Base-by-base conservation (phyloP, 306 rosid genomes). In the Neltuma alba region DNA sequence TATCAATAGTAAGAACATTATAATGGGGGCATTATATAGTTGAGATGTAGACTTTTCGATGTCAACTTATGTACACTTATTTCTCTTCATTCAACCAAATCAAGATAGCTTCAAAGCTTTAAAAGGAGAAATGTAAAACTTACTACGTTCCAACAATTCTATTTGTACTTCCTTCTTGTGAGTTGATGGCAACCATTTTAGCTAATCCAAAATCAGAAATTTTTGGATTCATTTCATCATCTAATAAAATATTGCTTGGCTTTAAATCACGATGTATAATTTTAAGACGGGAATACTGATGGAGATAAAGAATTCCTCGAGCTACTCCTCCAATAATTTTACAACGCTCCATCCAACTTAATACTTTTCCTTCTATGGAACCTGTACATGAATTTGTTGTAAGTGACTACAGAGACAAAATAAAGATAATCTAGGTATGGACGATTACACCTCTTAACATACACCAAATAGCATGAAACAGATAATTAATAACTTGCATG, bases 201-300 rank as follows among this genome's bases (percentile, higher is more conserved):
- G 87, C 86, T 79, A 77, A 52, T 0, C 86, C 90, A 80, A 89
- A 86, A 54, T 89, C 87, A 8, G 86, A 79, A 5, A 86, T 86
- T 44, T 86, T 86, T 1, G 88, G 58, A 48, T 82, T 75, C 83
- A 89, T 66, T 6, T 80, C 23, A 3, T 58, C 7, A 20, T 84
- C 89, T 25, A 86, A 50, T 0, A 88, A 69, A 36, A 88, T 42
- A 34, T 86, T 88, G 30, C 85, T 84, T 13, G 83, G 75, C 55
- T 88, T 88, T 0, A 88, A 71, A 72, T 86, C 87, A 14, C 83
- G 80, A 14, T 88, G 83, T 0, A 88, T 82, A 5, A 86, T 81
- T 77, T 74, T 81, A 14, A 88, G 71, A 0, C 72, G 57, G 40
- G 88, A 88, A 52, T 88, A 83, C n/a, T 86, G 75, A 10, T 88